A percentile compares a stretch with the other conserved stretches of the same genome.
These are phyloP conservation scores for Aspergillus tubingensis DNA, from an alignment of 2,329 filamentous ascomycete species.

Conservation along the genomic window DNA sequence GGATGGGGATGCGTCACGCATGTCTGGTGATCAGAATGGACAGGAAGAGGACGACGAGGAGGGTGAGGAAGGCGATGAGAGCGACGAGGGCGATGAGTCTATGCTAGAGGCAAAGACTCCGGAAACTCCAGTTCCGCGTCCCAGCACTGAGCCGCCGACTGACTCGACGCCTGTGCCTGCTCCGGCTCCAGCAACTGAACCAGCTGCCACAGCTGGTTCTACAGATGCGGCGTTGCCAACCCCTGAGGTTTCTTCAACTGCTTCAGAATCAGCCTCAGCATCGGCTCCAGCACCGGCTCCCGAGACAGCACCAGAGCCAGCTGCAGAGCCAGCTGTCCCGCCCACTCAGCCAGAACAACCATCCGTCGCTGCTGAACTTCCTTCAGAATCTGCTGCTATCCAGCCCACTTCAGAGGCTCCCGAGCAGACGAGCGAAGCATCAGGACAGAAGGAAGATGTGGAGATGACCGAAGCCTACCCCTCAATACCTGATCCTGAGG, in stretches of 20 bases:
- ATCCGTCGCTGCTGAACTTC: constrained; percentile 1
- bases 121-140: constrained; percentile 36
- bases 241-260: constrained; percentile 1
- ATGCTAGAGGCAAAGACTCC: constrained; percentile 50
- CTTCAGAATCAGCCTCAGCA: not conserved
- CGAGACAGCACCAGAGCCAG: constrained; percentile 6
- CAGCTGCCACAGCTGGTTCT: constrained; percentile 6
- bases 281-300: not conserved
- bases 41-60: constrained; percentile 52
- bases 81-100: constrained; percentile 53
- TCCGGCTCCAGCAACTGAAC: constrained; percentile 18
- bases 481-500: constrained; percentile 2
- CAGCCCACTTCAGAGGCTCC: not conserved
- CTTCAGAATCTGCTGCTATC: constrained; percentile 1
- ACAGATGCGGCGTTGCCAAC: constrained; percentile 7
- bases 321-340: constrained; percentile 5
- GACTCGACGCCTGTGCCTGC: constrained; percentile 13
- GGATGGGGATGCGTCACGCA: constrained; percentile 48
- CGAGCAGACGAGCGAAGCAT: constrained; percentile 2
- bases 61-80: constrained; percentile 52
- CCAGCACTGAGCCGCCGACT: constrained; percentile 23
- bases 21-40: constrained; percentile 46
- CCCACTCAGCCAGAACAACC: not conserved
- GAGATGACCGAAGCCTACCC: constrained; percentile 20
- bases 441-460: constrained; percentile 16